Evolutionary conservation across 2,329 filamentous ascomycete species (phyloP).

Genomic region (Colletotrichum sp.): DNA sequence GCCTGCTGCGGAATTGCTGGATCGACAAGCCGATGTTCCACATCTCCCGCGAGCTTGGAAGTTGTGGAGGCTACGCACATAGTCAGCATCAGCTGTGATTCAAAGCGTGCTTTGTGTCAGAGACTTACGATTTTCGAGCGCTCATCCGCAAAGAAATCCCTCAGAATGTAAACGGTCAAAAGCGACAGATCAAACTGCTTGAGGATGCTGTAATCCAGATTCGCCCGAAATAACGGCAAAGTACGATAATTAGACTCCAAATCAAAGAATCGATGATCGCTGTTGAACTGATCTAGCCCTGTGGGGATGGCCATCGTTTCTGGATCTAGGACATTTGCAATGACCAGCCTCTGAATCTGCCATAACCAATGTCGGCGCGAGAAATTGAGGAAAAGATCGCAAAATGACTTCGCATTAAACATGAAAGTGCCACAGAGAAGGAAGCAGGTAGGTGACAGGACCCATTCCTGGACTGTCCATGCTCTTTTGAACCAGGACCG

Average conservation of each 20-base stretch:
- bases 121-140: background rate
- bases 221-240: background rate
- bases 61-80: fast-evolving
- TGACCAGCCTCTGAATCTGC: background rate
- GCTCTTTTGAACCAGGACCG: background rate
- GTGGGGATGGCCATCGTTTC: background rate
- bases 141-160: fast-evolving
- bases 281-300: fast-evolving
- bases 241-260: fast-evolving
- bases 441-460: fast-evolving
- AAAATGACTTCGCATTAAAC: background rate
- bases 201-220: fast-evolving
- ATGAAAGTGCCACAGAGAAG: background rate
- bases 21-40: background rate
- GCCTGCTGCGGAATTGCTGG: fast-evolving
- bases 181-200: background rate
- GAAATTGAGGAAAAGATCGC: too few relatives aligned
- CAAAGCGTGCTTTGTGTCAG: fast-evolving
- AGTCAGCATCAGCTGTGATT: fast-evolving
- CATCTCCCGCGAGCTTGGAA: background rate
- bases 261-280: too few relatives aligned
- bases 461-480: background rate
- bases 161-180: background rate
- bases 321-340: fast-evolving
- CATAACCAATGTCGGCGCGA: too few relatives aligned